phyloP scores from a whole-genome alignment of 2,329 filamentous ascomycete species.

The Ascochyta rabiei region DNA sequence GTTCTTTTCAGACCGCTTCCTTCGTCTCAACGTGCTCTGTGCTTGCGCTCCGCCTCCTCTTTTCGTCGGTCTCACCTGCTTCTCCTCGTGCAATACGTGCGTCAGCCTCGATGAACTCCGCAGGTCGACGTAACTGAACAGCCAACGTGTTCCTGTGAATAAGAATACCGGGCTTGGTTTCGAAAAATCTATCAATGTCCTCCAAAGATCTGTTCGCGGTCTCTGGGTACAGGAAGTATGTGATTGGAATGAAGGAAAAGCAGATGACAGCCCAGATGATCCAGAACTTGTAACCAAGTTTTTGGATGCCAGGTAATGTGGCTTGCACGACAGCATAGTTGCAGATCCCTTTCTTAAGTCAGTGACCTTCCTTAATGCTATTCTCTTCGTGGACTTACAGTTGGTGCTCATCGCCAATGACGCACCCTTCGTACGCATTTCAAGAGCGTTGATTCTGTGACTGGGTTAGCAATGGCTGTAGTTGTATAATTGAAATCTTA shows the following conservation, averaged over 20 bases:
- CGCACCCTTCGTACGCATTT: constrained; percentile 45
- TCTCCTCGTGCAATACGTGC: constrained; percentile 41
- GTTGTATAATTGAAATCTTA: constrained; percentile 5
- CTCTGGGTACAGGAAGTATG: constrained; percentile 61
- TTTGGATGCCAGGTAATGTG: constrained; percentile 46
- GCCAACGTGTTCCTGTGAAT: constrained; percentile 58
- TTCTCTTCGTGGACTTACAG: constrained; percentile 13
- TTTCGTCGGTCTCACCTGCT: constrained; percentile 6
- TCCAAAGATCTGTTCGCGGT: constrained; percentile 55
- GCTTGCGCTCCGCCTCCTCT: constrained; percentile 19
- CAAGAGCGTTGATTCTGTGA: constrained; percentile 40
- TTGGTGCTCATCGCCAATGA: constrained; percentile 43
- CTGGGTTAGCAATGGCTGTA: not conserved
- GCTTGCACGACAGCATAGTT: constrained; percentile 44
- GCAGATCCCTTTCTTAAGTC: constrained; percentile 26
- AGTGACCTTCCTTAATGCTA: not conserved
- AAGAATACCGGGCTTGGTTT: constrained; percentile 47
- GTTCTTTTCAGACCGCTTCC: constrained; percentile 24
- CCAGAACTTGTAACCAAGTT: constrained; percentile 60
- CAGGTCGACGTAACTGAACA: constrained; percentile 53
- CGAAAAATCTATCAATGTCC: constrained; percentile 56
- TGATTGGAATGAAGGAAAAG: constrained; percentile 58
- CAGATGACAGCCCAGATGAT: constrained; percentile 63
- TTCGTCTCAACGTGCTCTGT: constrained; percentile 33
- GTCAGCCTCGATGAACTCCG: constrained; percentile 57